phyloP scores from a whole-genome alignment of 768 basidiomycete genomes.

The Hemileccinum rubropunctum region DNA sequence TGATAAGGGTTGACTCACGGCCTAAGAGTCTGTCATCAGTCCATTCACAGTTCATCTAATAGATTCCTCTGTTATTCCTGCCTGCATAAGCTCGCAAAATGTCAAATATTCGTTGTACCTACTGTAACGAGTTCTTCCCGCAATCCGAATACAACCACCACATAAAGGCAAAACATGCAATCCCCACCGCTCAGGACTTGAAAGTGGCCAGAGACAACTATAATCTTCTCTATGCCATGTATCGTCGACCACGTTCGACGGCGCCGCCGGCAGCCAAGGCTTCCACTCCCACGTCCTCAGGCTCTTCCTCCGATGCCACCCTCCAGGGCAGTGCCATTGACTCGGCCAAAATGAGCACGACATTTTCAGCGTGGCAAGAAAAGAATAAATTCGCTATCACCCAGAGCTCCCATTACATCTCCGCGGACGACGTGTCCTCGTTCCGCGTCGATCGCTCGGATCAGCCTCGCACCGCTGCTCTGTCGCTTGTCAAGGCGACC shows the following conservation, averaged over 20 bases:
- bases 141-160: slow-evolving; percentile 11
- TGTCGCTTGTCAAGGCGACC: slow-evolving; percentile 18
- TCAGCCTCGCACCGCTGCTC: slow-evolving; percentile 19
- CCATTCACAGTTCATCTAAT: neutral
- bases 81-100: neutral
- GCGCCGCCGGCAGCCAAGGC: neutral
- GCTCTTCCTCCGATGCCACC: neutral
- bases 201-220: slow-evolving; percentile 5
- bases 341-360: slow-evolving; percentile 6
- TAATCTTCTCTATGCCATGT: neutral
- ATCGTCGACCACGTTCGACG: neutral
- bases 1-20: neutral
- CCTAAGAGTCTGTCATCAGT: neutral
- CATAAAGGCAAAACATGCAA: slow-evolving; percentile 8
- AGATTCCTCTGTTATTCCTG: neutral
- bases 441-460: slow-evolving; percentile 26
- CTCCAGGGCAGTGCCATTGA: neutral
- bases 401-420: slow-evolving; percentile 12
- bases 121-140: slow-evolving; percentile 10
- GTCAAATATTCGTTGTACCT: slow-evolving; percentile 8
- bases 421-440: slow-evolving; percentile 20
- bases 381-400: slow-evolving; percentile 4
- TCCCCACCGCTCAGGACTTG: slow-evolving; percentile 7
- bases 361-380: slow-evolving; percentile 23
- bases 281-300: neutral